Percentiles rank a stretch among this genome's conserved stretches.
These are phyloP conservation scores for Lasiodiplodia gonubiensis DNA, from an alignment of 2,329 filamentous ascomycete genomes.

Conservation along the genomic window DNA sequence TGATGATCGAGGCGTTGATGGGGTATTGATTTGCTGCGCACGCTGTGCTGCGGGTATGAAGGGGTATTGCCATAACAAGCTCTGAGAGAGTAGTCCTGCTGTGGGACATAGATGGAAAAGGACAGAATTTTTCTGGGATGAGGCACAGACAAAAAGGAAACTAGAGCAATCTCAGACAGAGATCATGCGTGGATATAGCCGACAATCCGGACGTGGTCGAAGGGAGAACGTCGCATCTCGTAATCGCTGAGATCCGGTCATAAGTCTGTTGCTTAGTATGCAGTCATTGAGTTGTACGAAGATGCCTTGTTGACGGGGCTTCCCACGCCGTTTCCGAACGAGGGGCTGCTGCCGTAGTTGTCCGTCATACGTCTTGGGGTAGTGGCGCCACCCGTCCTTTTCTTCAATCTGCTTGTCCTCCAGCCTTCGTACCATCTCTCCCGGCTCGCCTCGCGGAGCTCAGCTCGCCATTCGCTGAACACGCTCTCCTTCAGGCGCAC, in stretches of 20 bases:
- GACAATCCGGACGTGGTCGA: not conserved
- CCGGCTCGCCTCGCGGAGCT: slow-evolving; percentile 86
- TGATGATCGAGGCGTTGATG: slow-evolving; percentile 4
- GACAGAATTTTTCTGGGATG: slow-evolving; percentile 17
- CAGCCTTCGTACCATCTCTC: slow-evolving; percentile 96
- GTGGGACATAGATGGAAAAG: slow-evolving; percentile 2
- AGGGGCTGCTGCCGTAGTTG: slow-evolving; percentile 14
- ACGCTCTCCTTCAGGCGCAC: slow-evolving; percentile 86
- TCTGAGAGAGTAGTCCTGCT: slow-evolving; percentile 4
- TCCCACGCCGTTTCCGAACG: not conserved
- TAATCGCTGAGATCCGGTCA: not conserved
- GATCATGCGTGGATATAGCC: slow-evolving; percentile 22
- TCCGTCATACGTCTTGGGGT: slow-evolving; percentile 22
- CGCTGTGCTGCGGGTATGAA: slow-evolving; percentile 12
- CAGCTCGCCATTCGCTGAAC: slow-evolving; percentile 90
- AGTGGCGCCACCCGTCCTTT: not conserved
- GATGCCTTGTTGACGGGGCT: not conserved
- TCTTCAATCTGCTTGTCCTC: slow-evolving; percentile 67
- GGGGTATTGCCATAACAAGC: slow-evolving; percentile 20
- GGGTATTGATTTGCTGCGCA: slow-evolving; percentile 22
- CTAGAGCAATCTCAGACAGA: slow-evolving; percentile 16
- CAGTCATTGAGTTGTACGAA: slow-evolving; percentile 9
- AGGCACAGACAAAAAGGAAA: slow-evolving; percentile 18
- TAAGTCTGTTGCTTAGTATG: slow-evolving; percentile 6
- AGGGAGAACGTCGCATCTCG: not conserved